Percentiles rank a stretch among this genome's conserved stretches.
Conservation (phyloP, 495 filamentous ascomycete species). For the Amniculicola lignicola region DNA sequence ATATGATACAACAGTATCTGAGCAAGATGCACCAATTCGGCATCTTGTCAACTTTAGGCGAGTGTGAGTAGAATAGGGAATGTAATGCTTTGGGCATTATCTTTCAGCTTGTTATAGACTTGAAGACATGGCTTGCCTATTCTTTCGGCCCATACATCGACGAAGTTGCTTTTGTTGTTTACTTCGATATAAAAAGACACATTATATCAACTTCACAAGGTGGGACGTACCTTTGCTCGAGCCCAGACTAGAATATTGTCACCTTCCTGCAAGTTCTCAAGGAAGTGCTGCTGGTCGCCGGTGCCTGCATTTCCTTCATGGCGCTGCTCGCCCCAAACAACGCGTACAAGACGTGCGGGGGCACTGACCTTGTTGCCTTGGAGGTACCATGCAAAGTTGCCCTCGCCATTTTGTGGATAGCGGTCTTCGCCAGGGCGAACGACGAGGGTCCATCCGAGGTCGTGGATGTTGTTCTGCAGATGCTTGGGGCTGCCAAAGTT, state of each 20-base stretch:
- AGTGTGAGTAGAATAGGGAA: too few relatives aligned
- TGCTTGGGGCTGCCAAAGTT: not conserved
- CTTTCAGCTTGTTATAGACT: too few relatives aligned
- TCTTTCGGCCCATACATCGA: too few relatives aligned
- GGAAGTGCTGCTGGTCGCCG: constrained; percentile 5
- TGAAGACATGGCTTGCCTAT: too few relatives aligned
- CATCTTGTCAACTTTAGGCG: too few relatives aligned
- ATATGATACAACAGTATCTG: too few relatives aligned
- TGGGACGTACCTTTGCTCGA: constrained; percentile 8
- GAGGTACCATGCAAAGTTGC: constrained; percentile 5
- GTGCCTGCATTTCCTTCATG: constrained; percentile 10
- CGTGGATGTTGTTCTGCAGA: not conserved
- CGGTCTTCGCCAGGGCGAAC: not conserved
- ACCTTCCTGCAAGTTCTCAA: constrained; percentile 2
- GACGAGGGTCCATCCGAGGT: not conserved
- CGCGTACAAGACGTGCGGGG: not conserved
- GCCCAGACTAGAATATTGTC: constrained; percentile 6
- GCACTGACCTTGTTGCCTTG: constrained; percentile 8
- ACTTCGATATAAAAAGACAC: not conserved
- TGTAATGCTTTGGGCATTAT: too few relatives aligned
- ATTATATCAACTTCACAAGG: not conserved
- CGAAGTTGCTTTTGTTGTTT: not conserved
- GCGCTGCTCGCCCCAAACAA: constrained; percentile 1
- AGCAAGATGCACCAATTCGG: too few relatives aligned
- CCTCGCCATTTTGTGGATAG: constrained; percentile 1